Conservation (phyloP, 1,284 basidiomycete genomes). For the Boletus nobilissimus region DNA sequence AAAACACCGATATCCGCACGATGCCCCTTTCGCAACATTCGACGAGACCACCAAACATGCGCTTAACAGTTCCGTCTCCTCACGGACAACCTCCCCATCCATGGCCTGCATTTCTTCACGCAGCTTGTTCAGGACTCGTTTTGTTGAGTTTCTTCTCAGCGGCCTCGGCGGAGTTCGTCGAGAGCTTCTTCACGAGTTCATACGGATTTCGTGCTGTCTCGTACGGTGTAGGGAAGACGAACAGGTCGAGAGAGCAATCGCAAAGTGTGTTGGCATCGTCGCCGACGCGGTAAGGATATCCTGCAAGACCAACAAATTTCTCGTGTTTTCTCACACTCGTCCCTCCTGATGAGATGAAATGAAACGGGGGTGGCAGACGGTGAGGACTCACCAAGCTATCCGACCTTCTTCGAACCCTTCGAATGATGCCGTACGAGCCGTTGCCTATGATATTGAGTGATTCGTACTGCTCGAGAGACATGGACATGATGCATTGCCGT, state of each 20-base stretch:
- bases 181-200: conserved; percentile 87
- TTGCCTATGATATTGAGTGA: conserved; percentile 93
- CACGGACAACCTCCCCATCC: conserved; percentile 85
- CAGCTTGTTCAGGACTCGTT: conserved; percentile 85
- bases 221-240: conserved; percentile 80
- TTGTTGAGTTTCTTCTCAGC: conserved; percentile 91
- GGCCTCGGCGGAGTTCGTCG: conserved; percentile 85
- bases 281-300: conserved; percentile 83
- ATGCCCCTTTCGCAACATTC: conserved; percentile 89
- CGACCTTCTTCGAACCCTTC: conserved; percentile 86
- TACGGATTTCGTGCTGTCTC: conserved; percentile 81
- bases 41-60: conserved; percentile 90
- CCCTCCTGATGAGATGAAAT: conserved; percentile 10
- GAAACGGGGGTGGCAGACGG: conserved; percentile 21
- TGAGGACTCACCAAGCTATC: conserved; percentile 80
- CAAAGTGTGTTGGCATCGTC: conserved; percentile 76
- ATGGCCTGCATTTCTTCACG: conserved; percentile 82
- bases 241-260: conserved; percentile 76
- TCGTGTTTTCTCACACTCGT: too few species aligned
- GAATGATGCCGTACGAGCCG: conserved; percentile 97
- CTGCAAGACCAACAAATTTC: conserved; percentile 55
- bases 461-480: conserved; percentile 82
- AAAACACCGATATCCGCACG: conserved; percentile 56
- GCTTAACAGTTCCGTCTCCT: conserved; percentile 87
- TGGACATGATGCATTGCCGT: conserved; percentile 44